These are phyloP conservation scores for Geotrichum carabidarum DNA, from an alignment of 1,139 yeast species.

Conservation along the genomic window DNA sequence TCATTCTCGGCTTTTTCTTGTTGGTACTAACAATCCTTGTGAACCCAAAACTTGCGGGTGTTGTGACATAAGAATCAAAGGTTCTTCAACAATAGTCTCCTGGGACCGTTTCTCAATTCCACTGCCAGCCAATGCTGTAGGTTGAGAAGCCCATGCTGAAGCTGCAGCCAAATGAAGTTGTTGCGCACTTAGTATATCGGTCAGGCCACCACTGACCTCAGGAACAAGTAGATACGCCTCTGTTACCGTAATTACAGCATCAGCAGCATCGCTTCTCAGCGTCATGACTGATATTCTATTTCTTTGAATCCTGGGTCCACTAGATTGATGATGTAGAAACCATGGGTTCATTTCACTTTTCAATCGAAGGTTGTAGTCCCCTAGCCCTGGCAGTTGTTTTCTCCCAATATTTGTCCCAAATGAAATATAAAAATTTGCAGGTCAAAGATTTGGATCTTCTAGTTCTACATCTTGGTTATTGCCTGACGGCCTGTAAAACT, in stretches of 20 bases:
- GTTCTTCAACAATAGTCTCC: no score
- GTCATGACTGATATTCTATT: background rate
- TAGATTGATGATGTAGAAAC: no score
- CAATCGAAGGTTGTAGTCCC: background rate
- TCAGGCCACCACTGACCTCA: background rate
- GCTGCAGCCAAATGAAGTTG: constrained; percentile 2
- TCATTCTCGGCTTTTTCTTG: background rate
- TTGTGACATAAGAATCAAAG: background rate
- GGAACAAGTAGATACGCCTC: constrained; percentile 13
- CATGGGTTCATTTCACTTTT: no score
- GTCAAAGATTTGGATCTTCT: background rate
- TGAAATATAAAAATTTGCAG: background rate
- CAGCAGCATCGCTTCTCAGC: background rate
- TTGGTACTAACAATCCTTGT: constrained; percentile 8
- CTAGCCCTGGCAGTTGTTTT: constrained; percentile 2
- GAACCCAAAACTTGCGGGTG: background rate
- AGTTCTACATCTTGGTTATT: background rate
- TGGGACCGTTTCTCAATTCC: no score
- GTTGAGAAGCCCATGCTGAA: background rate
- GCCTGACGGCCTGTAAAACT: background rate
- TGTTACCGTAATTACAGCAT: constrained; percentile 4
- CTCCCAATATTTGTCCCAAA: background rate
- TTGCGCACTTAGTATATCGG: background rate
- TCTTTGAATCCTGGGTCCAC: no score
- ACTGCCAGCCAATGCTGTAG: background rate